Evolutionary conservation across 2,329 filamentous ascomycete species (phyloP).

Genomic region (Tricladium varicosporioides): DNA sequence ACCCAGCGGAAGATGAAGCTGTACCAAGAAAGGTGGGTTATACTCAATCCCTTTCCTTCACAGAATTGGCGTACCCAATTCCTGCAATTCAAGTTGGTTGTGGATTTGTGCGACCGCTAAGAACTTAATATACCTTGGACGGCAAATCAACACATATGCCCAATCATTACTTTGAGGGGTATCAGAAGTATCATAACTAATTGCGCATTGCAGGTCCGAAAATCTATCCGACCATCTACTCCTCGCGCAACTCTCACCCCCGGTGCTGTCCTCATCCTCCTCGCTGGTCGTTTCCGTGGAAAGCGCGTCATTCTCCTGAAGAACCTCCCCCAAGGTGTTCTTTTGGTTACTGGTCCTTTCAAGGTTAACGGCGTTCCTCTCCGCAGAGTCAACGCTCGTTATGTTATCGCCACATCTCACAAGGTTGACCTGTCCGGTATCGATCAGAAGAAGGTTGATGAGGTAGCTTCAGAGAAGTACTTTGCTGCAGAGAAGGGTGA

Average conservation of each 20-base stretch:
- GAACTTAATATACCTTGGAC: no score
- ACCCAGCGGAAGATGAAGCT: constrained; percentile 89
- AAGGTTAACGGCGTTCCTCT: constrained; percentile 99
- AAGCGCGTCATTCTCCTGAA: constrained; percentile 99
- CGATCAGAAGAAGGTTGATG: constrained; percentile 85
- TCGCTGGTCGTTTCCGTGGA: constrained; percentile 98
- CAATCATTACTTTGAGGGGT: no score
- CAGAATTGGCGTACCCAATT: constrained; percentile 11
- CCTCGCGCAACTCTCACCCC: constrained; percentile 87
- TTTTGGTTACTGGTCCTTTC: constrained; percentile 99
- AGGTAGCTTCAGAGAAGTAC: constrained; percentile 75
- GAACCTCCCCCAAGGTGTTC: constrained; percentile 93
- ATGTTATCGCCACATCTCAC: constrained; percentile 87
- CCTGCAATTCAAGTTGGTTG: constrained; percentile 4
- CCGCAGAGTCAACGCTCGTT: constrained; percentile 88
- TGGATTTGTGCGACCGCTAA: constrained; percentile 15
- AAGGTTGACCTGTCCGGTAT: constrained; percentile 82
- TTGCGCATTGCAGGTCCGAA: constrained; percentile 72
- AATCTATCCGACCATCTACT: constrained; percentile 84
- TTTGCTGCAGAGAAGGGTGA: constrained; percentile 93
- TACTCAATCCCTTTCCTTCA: constrained; percentile 7
- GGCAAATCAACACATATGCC: no score
- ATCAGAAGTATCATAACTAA: constrained; percentile 21
- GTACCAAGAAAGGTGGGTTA: constrained; percentile 87
- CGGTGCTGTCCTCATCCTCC: constrained; percentile 96